These are phyloP conservation scores for Buxus sempervirens DNA, from an alignment of 164 flowering plant genomes.

Conservation along the genomic window DNA sequence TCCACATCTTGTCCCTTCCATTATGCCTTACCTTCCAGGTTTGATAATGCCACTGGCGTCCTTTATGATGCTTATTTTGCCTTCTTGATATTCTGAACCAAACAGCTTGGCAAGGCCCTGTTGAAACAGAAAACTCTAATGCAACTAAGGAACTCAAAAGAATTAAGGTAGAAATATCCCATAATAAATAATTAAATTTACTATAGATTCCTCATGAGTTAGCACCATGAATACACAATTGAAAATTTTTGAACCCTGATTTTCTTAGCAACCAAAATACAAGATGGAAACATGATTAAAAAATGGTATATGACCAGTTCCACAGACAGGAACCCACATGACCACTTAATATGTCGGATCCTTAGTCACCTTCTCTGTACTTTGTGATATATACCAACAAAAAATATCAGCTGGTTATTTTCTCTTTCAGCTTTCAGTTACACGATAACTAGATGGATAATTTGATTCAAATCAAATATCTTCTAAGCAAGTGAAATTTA, in stretches of 20 bases:
- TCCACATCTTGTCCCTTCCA: too few species aligned
- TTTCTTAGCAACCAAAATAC: background rate
- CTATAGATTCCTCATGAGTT: background rate
- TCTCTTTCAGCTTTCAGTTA: too few species aligned
- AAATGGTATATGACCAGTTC: too few species aligned
- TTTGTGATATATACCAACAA: too few species aligned
- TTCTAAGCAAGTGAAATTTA: too few species aligned
- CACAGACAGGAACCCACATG: too few species aligned
- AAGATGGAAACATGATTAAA: too few species aligned
- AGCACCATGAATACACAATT: background rate
- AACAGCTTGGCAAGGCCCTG: slow-evolving; percentile 40
- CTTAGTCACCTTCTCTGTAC: too few species aligned
- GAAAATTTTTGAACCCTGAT: background rate
- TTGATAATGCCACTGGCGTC: slow-evolving; percentile 50
- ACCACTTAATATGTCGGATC: too few species aligned
- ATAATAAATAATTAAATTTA: background rate
- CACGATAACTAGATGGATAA: too few species aligned
- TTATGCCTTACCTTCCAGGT: slow-evolving; percentile 47
- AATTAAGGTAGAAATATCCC: background rate
- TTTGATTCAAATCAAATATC: too few species aligned
- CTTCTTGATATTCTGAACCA: slow-evolving; percentile 34
- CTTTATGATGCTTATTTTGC: slow-evolving; percentile 42
- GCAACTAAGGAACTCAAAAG: background rate
- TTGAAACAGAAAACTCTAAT: slow-evolving; percentile 11
- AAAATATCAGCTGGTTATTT: too few species aligned